Evolutionary conservation across 2,329 filamentous ascomycete genomes (phyloP).

Genomic region (Colletotrichum sansevieriae): DNA sequence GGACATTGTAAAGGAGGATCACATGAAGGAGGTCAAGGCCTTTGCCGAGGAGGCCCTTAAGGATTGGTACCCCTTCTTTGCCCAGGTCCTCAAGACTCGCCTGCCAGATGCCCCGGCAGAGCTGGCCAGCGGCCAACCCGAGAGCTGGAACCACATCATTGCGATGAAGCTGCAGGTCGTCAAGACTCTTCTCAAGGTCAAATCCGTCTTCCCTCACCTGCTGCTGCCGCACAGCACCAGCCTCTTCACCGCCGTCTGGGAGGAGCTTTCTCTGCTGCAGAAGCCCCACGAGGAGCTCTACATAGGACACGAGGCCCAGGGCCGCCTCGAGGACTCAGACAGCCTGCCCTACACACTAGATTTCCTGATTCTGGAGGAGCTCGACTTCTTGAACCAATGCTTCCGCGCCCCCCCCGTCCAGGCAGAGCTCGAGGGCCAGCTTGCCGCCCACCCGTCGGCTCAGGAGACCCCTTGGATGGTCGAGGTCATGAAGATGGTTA

Average conservation of each 20-base stretch:
- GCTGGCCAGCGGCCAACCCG: slow-evolving; percentile 65
- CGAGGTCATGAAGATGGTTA: slow-evolving; percentile 87
- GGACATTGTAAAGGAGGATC: slow-evolving; percentile 96
- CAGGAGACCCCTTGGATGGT: slow-evolving; percentile 83
- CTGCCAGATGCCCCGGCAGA: slow-evolving; percentile 76
- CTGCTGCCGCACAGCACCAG: slow-evolving; percentile 85
- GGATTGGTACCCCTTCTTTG: slow-evolving; percentile 92
- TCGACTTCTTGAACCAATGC: slow-evolving; percentile 94
- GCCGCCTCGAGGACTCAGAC: slow-evolving; percentile 89
- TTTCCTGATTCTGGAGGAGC: slow-evolving; percentile 91
- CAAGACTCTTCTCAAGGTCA: slow-evolving; percentile 91
- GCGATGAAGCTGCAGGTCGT: slow-evolving; percentile 92
- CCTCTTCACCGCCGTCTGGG: slow-evolving; percentile 90
- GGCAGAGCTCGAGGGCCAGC: slow-evolving; percentile 86
- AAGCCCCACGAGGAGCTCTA: slow-evolving; percentile 84
- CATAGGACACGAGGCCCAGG: slow-evolving; percentile 86
- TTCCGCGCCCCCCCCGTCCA: slow-evolving; percentile 90
- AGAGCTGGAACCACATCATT: slow-evolving; percentile 83
- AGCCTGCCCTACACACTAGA: slow-evolving; percentile 94
- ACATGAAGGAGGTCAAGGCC: slow-evolving; percentile 84
- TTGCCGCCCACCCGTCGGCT: slow-evolving; percentile 71
- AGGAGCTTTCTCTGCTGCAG: slow-evolving; percentile 83
- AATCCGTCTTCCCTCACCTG: slow-evolving; percentile 83
- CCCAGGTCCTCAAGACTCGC: slow-evolving; percentile 79
- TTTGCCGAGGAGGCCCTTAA: slow-evolving; percentile 90